Base-by-base conservation (phyloP, 1,284 basidiomycete genomes). In the Cryptococcus deneoformans region DNA sequence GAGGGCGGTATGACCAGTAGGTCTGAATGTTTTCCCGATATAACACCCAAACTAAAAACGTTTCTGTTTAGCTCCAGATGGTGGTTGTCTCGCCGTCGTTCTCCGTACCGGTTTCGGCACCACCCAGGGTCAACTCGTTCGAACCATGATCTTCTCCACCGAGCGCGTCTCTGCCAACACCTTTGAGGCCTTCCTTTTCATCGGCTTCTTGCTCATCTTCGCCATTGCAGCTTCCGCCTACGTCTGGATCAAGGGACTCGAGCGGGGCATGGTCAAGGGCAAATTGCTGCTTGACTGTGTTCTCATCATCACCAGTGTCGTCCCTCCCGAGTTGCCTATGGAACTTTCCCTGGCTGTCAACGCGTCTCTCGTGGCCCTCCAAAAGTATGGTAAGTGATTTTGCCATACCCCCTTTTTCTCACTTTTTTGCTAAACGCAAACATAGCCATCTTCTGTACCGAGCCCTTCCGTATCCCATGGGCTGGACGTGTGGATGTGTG, bases 101-200 rank as follows among this genome's bases (percentile, higher is more conserved):
- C 82, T 96, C 42, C 86, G 91, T 58, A 96, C 94, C n/a, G 93
- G 94, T 4, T 97, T 97, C 72, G 93, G 94, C 24, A 97, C 94
- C 3, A 87, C 92, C 1, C 94, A 97, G 76, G 93, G 94, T 52
- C 91, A 95, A 77, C 85, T 97, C 47, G 92, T 97, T 40, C 83
- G 93, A 64, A 97, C 93, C 0, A 97, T 97, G 93, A 92, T 97
- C 61, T 97, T 96, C 80, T 93, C 90, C 4, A 92, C 90, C 1
- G 93, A 97, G 71, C 88, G 91, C 14, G 87, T 97, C 20, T 91
- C 90, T 10, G 94, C 93, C 39, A 96, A 96, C 80, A 97, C 93
- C 77, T 60, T 89, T 58, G 94, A 97, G 73, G 87, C 86, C 1
- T 96, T 96, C 85, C 77, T 96, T 56, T 97, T 97, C 80, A 95